Evolutionary conservation across 176 grass and related monocot species (phyloP), one percentile per base, ranked within the genome.

Genomic region (Oropetium thomaeum): DNA sequence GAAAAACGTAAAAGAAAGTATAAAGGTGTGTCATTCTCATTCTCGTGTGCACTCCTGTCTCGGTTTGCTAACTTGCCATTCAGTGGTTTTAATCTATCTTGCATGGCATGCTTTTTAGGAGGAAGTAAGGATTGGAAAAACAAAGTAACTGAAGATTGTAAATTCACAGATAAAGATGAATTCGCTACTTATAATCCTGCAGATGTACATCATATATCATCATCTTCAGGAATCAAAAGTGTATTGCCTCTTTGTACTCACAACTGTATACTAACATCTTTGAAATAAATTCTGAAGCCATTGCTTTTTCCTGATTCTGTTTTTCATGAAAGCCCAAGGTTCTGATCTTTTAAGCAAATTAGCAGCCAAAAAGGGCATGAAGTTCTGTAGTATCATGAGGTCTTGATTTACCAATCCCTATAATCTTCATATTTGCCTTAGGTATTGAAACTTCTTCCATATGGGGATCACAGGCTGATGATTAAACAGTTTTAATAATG

Each of bases 11-110:
- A 87, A 71, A 67, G 65, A 49, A 91, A 81, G 77, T 31, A 30
- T 4, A 84, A 67, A 84, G 89, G 89, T 91, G 30, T 5, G n/a
- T 75, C 20, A 19, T 2, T 67, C 62, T 41, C 62, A n/a, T n/a
- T 76, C 10, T 11, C 35, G 23, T 60, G n/a, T 40, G 11, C 26
- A 27, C 35, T 49, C 51, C 34, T 55, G 29, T 78, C 11, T 73
- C 40, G 39, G 67, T 59, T 11, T 29, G 35, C 54, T 47, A 43
- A 73, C 61, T 64, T 14, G 0, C 40, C 19, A 34, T 30, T 55
- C 22, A 60, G 7, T 52, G 14, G 8, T 43, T 76, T n/a, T 69
- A 71, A 73, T 42, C 20, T 67, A 13, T 82, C 59, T 48, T 39
- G 73, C 40, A 5, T 70, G 55, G 10, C 38, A 48, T 75, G 64